These are phyloP conservation scores for Aspergillus nidulans DNA, from an alignment of 495 filamentous ascomycete genomes.

Conservation along the genomic window DNA sequence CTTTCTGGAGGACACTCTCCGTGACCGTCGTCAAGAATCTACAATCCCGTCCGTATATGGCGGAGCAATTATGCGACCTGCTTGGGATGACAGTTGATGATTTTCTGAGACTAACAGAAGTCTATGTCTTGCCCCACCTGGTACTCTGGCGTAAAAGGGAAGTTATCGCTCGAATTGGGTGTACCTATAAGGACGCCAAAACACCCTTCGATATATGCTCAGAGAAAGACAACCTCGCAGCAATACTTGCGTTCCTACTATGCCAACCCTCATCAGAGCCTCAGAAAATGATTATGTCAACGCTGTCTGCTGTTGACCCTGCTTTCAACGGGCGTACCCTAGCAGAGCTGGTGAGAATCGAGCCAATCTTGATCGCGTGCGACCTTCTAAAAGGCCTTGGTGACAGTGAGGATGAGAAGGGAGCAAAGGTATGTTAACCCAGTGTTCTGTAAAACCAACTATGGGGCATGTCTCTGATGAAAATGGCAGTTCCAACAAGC, in stretches of 20 bases:
- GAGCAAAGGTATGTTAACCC: constrained; percentile 44
- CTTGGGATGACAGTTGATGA: constrained; percentile 66
- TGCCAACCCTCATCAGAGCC: constrained; percentile 64
- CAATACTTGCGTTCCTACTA: constrained; percentile 75
- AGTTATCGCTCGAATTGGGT: constrained; percentile 73
- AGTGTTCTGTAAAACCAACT: background rate
- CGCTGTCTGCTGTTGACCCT: constrained; percentile 60
- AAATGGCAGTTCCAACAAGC: constrained; percentile 53
- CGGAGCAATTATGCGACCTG: constrained; percentile 73
- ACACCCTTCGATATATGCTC: constrained; percentile 54
- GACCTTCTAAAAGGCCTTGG: constrained; percentile 80
- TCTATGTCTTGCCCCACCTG: constrained; percentile 76
- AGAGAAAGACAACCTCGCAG: constrained; percentile 65
- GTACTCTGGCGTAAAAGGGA: constrained; percentile 73
- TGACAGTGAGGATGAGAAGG: constrained; percentile 60
- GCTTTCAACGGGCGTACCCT: constrained; percentile 63
- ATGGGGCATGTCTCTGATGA: constrained; percentile 31
- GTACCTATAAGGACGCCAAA: constrained; percentile 61
- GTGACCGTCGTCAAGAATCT: constrained; percentile 77
- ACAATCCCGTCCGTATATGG: constrained; percentile 71
- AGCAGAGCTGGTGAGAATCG: constrained; percentile 64
- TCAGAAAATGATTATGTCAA: constrained; percentile 62
- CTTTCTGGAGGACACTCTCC: constrained; percentile 82
- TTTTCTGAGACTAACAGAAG: constrained; percentile 73
- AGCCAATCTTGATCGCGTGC: constrained; percentile 69